Base-by-base conservation (phyloP, 148 eudicot genomes). In the Tetragonia tetragonoides region DNA sequence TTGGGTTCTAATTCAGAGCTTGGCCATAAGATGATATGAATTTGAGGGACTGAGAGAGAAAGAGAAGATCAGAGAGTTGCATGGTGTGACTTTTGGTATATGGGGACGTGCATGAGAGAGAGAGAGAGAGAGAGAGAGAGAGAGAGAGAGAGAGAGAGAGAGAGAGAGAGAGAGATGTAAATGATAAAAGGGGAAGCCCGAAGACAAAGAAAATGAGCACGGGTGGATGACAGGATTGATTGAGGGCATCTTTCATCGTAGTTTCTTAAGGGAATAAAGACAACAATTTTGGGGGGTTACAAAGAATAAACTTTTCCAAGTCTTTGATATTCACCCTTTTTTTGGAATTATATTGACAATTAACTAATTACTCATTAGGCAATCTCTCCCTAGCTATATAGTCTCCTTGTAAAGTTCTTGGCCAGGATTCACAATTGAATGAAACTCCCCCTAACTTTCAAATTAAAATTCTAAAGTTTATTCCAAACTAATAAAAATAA, bases 201-300 rank as follows among this genome's bases (percentile, higher is more conserved):
- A n/a, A n/a, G 17, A 6, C 57, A 56, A 73, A 70, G n/a, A 23
- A 21, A 70, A 66, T 18, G 12, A 68, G 20, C 20, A 4, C n/a
- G 41, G 1, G 8, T 6, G 53, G n/a, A 2, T 7, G n/a, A 21
- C 28, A 60, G 10, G 28, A n/a, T 17, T 60, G 21, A 21, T 3
- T 40, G 47, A 68, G 51, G 60, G 80, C 75, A 78, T 20, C 61
- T 74, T 28, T 68, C 82, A 80, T 67, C 6, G 78, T 80, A 80
- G 74, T 70, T 80, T 80, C 82, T 57, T 15, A 46, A 42, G 46
- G 53, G 53, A 67, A 75, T 74, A 74, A 68, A 68, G 82, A 74
- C 82, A 80, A 8, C n/a, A 61, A 42, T 18, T 1, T 62, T 75
- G 59, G 15, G 11, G 59, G 15, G 59, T 9, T 54, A 54, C 59